Percentiles rank a stretch among this genome's conserved stretches.
These are phyloP conservation scores for Paradendryphiella salina DNA, from an alignment of 2,329 filamentous ascomycete species.

Conservation along the genomic window DNA sequence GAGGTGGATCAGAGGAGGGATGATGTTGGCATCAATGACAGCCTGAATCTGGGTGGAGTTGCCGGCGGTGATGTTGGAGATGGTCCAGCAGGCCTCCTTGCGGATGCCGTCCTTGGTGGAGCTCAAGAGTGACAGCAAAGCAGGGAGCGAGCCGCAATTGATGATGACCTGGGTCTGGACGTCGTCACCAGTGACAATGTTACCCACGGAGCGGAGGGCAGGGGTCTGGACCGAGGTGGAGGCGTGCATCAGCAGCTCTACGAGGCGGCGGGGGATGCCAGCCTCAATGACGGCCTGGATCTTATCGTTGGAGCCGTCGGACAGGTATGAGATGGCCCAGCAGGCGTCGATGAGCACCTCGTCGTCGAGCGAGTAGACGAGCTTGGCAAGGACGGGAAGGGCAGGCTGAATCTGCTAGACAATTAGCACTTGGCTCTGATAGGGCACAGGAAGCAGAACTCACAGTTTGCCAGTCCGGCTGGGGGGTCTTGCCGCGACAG, in stretches of 20 bases:
- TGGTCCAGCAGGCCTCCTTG: slow-evolving; percentile 99
- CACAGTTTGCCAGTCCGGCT: slow-evolving; percentile 96
- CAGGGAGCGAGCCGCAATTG: slow-evolving; percentile 92
- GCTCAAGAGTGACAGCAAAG: slow-evolving; percentile 89
- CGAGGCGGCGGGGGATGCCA: slow-evolving; percentile 91
- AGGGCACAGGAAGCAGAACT: slow-evolving; percentile 46
- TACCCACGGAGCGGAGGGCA: slow-evolving; percentile 93
- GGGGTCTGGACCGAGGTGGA: slow-evolving; percentile 98
- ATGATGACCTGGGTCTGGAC: slow-evolving; percentile 99
- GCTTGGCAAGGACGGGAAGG: slow-evolving; percentile 90
- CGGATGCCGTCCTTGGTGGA: slow-evolving; percentile 98
- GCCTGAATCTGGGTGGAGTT: slow-evolving; percentile 98
- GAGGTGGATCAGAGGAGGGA: slow-evolving; percentile 92
- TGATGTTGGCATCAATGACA: slow-evolving; percentile 95
- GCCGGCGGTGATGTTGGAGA: slow-evolving; percentile 97
- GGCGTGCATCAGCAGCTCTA: slow-evolving; percentile 96
- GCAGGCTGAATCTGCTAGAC: slow-evolving; percentile 80
- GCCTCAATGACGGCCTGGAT: slow-evolving; percentile 99
- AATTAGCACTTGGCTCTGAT: slow-evolving; percentile 7
- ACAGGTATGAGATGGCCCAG: slow-evolving; percentile 99
- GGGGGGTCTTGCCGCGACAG: slow-evolving; percentile 98
- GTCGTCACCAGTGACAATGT: slow-evolving; percentile 98
- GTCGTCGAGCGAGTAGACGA: slow-evolving; percentile 97
- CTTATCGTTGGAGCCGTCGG: slow-evolving; percentile 97
- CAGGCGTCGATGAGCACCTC: slow-evolving; percentile 98